Evolutionary conservation across 129 eudicot genomes (phyloP), one percentile per base, ranked within the genome.

Genomic region (Chrysanthemum lavandulifolium): DNA sequence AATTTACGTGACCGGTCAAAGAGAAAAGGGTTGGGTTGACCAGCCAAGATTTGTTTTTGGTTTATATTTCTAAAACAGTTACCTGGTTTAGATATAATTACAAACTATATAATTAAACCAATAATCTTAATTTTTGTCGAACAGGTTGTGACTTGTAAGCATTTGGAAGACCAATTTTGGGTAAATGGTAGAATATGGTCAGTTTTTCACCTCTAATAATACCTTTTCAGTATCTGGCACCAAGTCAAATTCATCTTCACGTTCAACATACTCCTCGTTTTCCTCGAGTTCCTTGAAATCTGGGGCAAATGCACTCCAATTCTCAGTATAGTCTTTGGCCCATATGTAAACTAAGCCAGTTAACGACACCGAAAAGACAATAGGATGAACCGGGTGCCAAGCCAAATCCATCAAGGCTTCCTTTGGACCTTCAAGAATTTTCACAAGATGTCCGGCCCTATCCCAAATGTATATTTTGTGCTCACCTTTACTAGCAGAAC

Each of bases 241-340:
- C 72, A 94, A 76, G 85, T 94, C 99, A 75, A 94, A 94, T 61
- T 94, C 99, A 83, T 94, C 99, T 75, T 94, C 99, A 40, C 96
- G 83, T 82, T 94, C 99, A 23, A 94, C 96, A 81, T 94, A 94
- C 85, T 94, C 99, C 79, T 90, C 99, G 58, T 94, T 94, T 70
- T 94, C 99, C 81, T 94, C 99, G 8, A 94, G 99, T 86, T 94
- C 99, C 75, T 90, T 90, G 68, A 94, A 94, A 82, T 94, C 99
- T 0, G 99, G 99, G 72, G 99, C 99, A 86, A 94, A 94, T 0
- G 99, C 99, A 74, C 99, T 94, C 99, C 99, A 94, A 73, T 94
- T 94, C 78, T 94, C 99, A 0, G 96, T 86, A 55, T 90, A 94
- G 51, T 94, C 99, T 84, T 94, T 94, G 14, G 99, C 99, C 99